Evolutionary conservation across 2,329 filamentous ascomycete species (phyloP), one percentile per base, ranked within the genome.

Genomic region (Westerdykella sp.): DNA sequence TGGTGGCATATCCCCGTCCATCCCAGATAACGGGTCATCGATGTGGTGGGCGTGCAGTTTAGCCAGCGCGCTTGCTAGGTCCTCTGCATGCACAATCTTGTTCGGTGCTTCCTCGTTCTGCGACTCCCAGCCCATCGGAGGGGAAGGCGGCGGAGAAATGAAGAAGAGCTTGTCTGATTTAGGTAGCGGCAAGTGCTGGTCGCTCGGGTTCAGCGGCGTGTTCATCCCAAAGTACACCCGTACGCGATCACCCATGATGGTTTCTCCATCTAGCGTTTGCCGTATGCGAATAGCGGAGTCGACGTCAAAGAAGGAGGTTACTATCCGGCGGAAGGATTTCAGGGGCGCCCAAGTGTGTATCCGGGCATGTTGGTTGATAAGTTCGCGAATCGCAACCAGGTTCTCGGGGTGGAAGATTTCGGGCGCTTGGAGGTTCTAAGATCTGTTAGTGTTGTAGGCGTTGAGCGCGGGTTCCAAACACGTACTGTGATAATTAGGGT

Each of bases 261-360:
- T 71, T 68, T 89, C 83, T 56, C 83, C 82, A 58, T 93, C 85
- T 68, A 88, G 85, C 43, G 83, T 74, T 53, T 80, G 73, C 50
- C 85, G 82, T 43, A 91, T 84, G 43, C 74, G 73, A 55, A 87
- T 80, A 44, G 87, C 85, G 42, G 83, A 78, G 41, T 82, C 77
- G 57, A 78, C 74, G 47, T 81, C 79, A 67, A 77, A 83, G 73
- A 93, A 91, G 54, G 85, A 87, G 48, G 86, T 80, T 55, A 91
- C 76, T 59, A 93, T 88, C 64, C 87, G 83, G 51, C 83, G 80
- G 75, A 93, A 88, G 6, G 84, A 89, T 65, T 87, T 87, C 49
- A 93, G 78, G 0, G 87, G 87, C 10, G 84, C 80, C 76, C 86
- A 93, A 46, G 83, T 81, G 69, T 87, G 83, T 51, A 91, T 80